Evolutionary conservation across 2,329 filamentous ascomycete genomes (phyloP).

Genomic region (Elsinoe batatas): DNA sequence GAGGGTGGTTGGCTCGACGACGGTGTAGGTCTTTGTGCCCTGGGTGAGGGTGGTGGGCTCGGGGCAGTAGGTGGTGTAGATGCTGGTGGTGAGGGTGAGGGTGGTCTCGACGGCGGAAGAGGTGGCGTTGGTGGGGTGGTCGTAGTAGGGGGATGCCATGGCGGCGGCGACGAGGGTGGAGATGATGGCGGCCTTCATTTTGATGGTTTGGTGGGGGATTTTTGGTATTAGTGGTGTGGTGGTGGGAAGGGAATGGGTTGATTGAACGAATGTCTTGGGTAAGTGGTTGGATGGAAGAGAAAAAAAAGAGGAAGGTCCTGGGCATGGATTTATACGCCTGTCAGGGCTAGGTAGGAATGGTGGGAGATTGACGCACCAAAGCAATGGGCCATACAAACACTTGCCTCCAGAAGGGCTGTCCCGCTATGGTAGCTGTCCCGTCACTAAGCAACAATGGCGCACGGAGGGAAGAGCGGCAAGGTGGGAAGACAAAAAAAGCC

Average conservation of each 20-base stretch:
- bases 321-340: conserved; percentile 4
- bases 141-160: conserved; percentile 26
- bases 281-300: not conserved
- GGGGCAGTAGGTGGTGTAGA: conserved; percentile 26
- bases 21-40: conserved; percentile 20
- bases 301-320: not conserved
- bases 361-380: not conserved
- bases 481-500: no score
- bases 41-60: conserved; percentile 22
- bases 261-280: conserved; percentile 12
- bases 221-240: not conserved
- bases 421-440: not conserved
- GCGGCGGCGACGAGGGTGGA: conserved; percentile 23
- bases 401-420: no score
- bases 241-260: not conserved
- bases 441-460: not conserved
- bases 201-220: conserved; percentile 22
- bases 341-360: not conserved
- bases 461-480: no score
- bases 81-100: conserved; percentile 25
- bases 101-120: conserved; percentile 15
- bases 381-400: no score
- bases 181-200: conserved; percentile 35
- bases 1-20: conserved; percentile 19
- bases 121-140: conserved; percentile 26